Evolutionary conservation across 306 rosid genomes (phyloP), one percentile per base, ranked within the genome.

Genomic region (Hippophae rhamnoides): DNA sequence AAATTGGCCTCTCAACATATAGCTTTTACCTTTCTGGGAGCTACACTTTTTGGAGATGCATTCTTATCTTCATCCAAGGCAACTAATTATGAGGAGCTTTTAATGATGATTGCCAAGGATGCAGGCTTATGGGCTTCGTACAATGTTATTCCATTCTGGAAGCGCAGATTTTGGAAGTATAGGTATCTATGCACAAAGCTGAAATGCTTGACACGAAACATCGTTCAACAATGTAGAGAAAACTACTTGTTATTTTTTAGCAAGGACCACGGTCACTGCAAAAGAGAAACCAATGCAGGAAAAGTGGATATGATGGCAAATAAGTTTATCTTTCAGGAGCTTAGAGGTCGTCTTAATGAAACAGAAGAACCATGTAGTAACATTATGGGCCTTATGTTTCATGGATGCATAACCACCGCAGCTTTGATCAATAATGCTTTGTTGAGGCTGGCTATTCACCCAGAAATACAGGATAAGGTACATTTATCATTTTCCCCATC

Each of bases 71-170:
- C 85, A 72, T 80, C 95, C 14, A 76, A 89, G 73, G 97, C 92
- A 70, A 70, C 75, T 56, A 60, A 68, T 47, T 89, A 81, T 48
- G 97, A 86, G 82, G 97, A 86, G 72, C 79, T 89, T 62, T 80
- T 89, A 44, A 83, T 81, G 89, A 83, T 47, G 81, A 74, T 89
- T 56, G 81, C 90, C 43, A 89, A 83, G 67, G 94, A 85, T 66
- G 89, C 90, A 57, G 76, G 79, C 64, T 74, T 81, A 52, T 89
- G 95, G 95, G 86, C 89, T 18, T 85, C 97, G 31, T 85, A 77
- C 62, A 69, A 64, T 65, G 79, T 89, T 72, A 77, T 82, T 55
- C 95, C 95, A 41, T 65, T 83, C 60, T 86, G 97, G 97, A 81
- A 63, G 73, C 65, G 13, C 38, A 89, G 86, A 61, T 89, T 85